Evolutionary conservation across 2,329 filamentous ascomycete genomes (phyloP), one percentile per base, ranked within the genome.

Genomic region (Leptographium procerum): DNA sequence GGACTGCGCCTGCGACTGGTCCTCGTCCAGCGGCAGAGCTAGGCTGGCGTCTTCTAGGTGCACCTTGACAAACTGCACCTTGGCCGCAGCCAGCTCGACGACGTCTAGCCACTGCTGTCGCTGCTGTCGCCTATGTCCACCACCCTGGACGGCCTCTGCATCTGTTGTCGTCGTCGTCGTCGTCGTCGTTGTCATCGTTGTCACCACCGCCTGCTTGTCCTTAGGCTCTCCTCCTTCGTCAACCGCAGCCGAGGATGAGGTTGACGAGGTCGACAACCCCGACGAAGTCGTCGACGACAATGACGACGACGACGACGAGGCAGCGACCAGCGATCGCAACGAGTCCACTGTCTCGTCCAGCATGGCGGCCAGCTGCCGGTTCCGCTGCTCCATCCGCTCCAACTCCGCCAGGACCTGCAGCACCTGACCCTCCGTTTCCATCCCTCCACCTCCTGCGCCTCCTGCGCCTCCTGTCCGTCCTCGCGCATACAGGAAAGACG

Each of bases 341-440:
- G 81, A 81, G 1, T 76, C 71, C 26, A 89, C 78, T 1, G 85
- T 83, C 61, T 83, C 81, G 57, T 86, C 82, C 11, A 92, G 77
- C 77, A 91, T 83, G 33, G 75, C 72, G 1, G 86, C 85, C 22
- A 92, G 70, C 60, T 83, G 80, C 63, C 76, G 77, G 64, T 90
- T 91, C 52, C 88, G 79, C 56, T 72, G 73, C 65, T 90, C 59
- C 52, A 59, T 53, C 51, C 76, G 73, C 65, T 90, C 60, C 55
- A 61, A 51, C 52, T 76, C 73, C 6, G 55, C 36, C 13, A 62
- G 36, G 1, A 47, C 31, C 13, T 52, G 55, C 52, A 60, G 29
- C 1, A 59, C 56, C n/a, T 58, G 48, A 0, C 47, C 34, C 16
- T 16, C n/a, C 19, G 40, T 2, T 3, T 43, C 40, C 7, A 19